Evolutionary conservation across 2,329 filamentous ascomycete species (phyloP), one percentile per base, ranked within the genome.

Genomic region (Beauveria varroae): DNA sequence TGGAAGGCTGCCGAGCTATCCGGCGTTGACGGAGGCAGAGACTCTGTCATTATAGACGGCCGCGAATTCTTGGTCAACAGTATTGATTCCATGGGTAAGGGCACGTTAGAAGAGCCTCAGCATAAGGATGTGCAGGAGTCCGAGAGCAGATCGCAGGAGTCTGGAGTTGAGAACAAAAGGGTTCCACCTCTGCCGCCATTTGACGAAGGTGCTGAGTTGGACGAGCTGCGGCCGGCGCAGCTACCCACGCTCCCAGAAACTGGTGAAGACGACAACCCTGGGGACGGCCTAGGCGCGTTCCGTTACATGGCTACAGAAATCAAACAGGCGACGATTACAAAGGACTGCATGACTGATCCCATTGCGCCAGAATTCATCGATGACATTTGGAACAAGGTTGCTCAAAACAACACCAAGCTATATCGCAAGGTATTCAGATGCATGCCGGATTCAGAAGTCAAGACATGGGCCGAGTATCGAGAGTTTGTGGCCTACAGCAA

Each of bases 291-390:
- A 28, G 74, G 75, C 26, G 67, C 71, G 24, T 74, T 83, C 58
- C 81, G 85, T 73, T 79, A 80, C 9, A 73, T 85, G 65, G 77
- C 83, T 54, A 77, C 86, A 9, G 90, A 95, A 61, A 86, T 98
- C 68, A 84, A 84, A 62, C 83, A 82, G 22, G 90, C 91, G 0
- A 78, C 84, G 40, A 84, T 99, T 28, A 86, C 91, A 64, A 90
- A 93, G 67, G 90, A 98, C 71, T 98, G 93, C 75, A 99, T 99
- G 92, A 84, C 82, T 18, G 95, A 99, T 73, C 95, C 96, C 0
- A 76, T 99, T 46, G 87, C 88, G 62, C 83, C 91, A 59, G 78
- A 82, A 1, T 99, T 99, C 74, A 90, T 91, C 71, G 85, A 95
- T 51, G 90, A 96, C 64, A 86, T 91, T 1, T 99, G 96, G 96